Conservation (phyloP, 1,284 basidiomycete genomes). For the Phaffia rhodozyma region DNA sequence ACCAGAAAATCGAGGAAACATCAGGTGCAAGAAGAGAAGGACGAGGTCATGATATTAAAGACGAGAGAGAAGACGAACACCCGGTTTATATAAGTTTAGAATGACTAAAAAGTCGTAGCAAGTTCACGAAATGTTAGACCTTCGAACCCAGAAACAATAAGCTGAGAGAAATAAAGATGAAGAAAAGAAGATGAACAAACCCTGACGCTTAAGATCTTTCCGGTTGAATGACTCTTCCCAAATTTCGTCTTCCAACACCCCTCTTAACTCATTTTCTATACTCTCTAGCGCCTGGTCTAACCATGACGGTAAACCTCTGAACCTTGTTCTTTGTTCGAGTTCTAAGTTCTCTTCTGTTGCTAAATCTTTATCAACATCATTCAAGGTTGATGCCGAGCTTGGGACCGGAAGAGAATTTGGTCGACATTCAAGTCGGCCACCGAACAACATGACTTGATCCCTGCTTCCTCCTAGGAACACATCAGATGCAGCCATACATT, state of each 20-base stretch:
- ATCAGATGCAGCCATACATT: constrained; percentile 34
- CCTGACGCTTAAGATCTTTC: constrained; percentile 15
- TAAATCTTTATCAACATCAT: not conserved
- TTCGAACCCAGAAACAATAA: not conserved
- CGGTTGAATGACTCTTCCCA: not conserved
- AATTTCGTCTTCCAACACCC: not conserved
- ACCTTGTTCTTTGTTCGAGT: constrained; percentile 7
- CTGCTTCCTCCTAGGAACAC: constrained; percentile 30
- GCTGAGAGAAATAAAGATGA: not conserved
- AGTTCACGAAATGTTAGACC: too few relatives aligned
- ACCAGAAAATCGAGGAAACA: not conserved
- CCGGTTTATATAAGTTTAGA: constrained; percentile 38
- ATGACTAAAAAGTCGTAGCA: constrained; percentile 26
- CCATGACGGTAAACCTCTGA: too few relatives aligned
- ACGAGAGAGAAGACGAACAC: constrained; percentile 13
- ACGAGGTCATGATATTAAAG: not conserved
- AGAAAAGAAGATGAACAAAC: constrained; percentile 16
- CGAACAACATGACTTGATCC: constrained; percentile 37
- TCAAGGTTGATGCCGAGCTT: not conserved
- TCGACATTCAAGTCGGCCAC: not conserved
- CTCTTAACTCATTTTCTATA: not conserved
- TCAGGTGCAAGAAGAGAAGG: not conserved
- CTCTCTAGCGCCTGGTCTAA: not conserved
- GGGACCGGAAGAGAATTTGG: not conserved
- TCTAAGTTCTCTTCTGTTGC: constrained; percentile 23